Percentiles rank a stretch among this genome's conserved stretches.
Evolutionary conservation across 768 basidiomycete species (phyloP).

Genomic region (Suillus paluster): DNA sequence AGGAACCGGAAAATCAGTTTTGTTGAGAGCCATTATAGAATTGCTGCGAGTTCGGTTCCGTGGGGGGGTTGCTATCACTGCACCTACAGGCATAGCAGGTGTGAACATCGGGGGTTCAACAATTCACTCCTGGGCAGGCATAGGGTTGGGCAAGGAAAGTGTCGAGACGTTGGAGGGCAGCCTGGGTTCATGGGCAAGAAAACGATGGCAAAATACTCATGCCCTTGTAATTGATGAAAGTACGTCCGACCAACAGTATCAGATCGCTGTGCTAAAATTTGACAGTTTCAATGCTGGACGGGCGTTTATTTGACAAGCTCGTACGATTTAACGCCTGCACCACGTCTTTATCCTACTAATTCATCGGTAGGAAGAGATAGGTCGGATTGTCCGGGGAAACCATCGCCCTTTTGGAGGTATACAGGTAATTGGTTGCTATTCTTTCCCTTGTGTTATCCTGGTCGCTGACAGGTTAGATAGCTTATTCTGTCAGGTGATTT

Average conservation of each 20-base stretch:
- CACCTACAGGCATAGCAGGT: conserved; percentile 68
- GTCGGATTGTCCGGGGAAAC: conserved; percentile 45
- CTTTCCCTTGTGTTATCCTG: neutral
- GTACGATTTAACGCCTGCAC: conserved; percentile 46
- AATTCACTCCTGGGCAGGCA: conserved; percentile 69
- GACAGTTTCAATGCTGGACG: conserved; percentile 80
- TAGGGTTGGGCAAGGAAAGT: conserved; percentile 59
- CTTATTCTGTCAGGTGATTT: conserved; percentile 80
- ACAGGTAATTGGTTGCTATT: conserved; percentile 43
- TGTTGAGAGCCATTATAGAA: conserved; percentile 63
- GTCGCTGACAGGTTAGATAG: conserved; percentile 38
- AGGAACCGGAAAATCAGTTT: conserved; percentile 76
- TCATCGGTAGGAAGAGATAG: conserved; percentile 40
- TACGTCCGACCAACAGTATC: conserved; percentile 28
- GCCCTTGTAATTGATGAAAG: conserved; percentile 78
- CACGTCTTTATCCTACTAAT: conserved; percentile 10
- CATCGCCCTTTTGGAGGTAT: conserved; percentile 67
- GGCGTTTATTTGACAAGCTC: conserved; percentile 69
- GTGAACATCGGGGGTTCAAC: conserved; percentile 74
- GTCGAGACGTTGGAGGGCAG: conserved; percentile 45
- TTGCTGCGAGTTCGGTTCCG: conserved; percentile 36
- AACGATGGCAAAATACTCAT: conserved; percentile 54
- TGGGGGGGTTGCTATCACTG: conserved; percentile 58
- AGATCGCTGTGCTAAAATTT: conserved; percentile 13
- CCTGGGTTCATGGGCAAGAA: conserved; percentile 29